Percentiles rank a stretch among this genome's conserved stretches.
Evolutionary conservation across 2,329 filamentous ascomycete species (phyloP).

Genomic region (Mariannaea elegans): DNA sequence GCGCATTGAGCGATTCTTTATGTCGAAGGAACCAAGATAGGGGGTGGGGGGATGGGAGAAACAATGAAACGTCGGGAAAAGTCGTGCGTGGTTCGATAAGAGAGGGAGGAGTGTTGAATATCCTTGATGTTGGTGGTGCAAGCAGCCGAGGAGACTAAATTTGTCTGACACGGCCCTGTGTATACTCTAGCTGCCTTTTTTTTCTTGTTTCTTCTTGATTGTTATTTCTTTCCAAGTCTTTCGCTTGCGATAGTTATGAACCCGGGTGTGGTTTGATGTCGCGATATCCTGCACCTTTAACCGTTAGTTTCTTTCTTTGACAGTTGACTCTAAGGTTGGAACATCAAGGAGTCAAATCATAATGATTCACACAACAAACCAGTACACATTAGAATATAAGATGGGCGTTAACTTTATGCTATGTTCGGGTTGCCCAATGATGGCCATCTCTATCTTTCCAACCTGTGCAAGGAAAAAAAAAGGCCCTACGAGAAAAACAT

Average conservation of each 20-base stretch:
- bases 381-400: not conserved
- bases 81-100: not conserved
- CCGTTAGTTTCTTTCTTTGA: not conserved
- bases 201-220: constrained; percentile 35
- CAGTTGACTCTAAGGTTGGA: not conserved
- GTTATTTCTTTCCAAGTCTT: constrained; percentile 27
- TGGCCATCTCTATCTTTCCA: constrained; percentile 23
- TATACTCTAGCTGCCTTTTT: constrained; percentile 37
- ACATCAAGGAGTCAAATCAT: constrained; percentile 7
- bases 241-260: constrained; percentile 31
- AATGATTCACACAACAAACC: not conserved
- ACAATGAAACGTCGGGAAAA: constrained; percentile 1
- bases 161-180: constrained; percentile 33
- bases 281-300: not conserved
- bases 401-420: constrained; percentile 20
- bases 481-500: constrained; percentile 17
- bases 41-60: not conserved
- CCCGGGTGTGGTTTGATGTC: constrained; percentile 30
- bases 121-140: constrained; percentile 13
- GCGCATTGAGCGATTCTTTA: constrained; percentile 20
- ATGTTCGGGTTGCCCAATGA: constrained; percentile 18
- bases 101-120: constrained; percentile 12
- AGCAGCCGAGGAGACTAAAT: constrained; percentile 25
- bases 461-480: not conserved
- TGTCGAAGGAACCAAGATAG: constrained; percentile 5